These are phyloP conservation scores for Toxicodendron radicans DNA, from an alignment of 345 rosid genomes.

Conservation along the genomic window DNA sequence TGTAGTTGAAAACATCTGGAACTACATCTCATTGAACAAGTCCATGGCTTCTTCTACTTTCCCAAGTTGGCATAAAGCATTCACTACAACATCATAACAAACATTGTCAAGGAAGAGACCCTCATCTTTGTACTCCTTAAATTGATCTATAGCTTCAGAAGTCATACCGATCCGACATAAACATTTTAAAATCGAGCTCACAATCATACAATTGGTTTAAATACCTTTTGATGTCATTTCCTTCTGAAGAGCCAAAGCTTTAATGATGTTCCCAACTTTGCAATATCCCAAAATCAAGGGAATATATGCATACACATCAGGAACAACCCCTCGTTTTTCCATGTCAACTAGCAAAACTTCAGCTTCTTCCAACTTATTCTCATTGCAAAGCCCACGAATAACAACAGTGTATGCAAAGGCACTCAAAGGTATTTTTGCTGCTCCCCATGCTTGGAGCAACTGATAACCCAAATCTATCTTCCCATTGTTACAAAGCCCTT, in stretches of 20 bases:
- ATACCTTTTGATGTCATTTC: slow-evolving; percentile 53
- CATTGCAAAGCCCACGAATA: slow-evolving; percentile 58
- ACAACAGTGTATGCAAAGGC: slow-evolving; percentile 42
- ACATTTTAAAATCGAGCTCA: slow-evolving; percentile 58
- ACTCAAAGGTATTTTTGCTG: slow-evolving; percentile 33
- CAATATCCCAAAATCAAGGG: slow-evolving; percentile 51
- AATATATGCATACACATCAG: slow-evolving; percentile 41
- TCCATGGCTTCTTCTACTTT: slow-evolving; percentile 53
- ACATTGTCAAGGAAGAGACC: slow-evolving; percentile 56
- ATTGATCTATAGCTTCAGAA: slow-evolving; percentile 36
- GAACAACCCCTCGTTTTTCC: slow-evolving; percentile 48
- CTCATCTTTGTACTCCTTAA: slow-evolving; percentile 36
- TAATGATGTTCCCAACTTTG: slow-evolving; percentile 37
- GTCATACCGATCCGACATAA: slow-evolving; percentile 42
- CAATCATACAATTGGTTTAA: slow-evolving; percentile 55
- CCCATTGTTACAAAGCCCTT: slow-evolving; percentile 62
- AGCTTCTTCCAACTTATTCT: slow-evolving; percentile 60
- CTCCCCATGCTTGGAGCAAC: slow-evolving; percentile 30
- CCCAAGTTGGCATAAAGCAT: slow-evolving; percentile 64
- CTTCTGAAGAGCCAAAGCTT: slow-evolving; percentile 46
- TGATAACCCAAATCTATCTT: slow-evolving; percentile 42
- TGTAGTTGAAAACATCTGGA: slow-evolving; percentile 66
- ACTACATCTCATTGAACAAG: slow-evolving; percentile 64
- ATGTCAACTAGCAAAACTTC: slow-evolving; percentile 43
- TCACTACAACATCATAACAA: slow-evolving; percentile 50